Evolutionary conservation across 495 filamentous ascomycete genomes (phyloP).

Genomic region (Venustampulla echinocandica): DNA sequence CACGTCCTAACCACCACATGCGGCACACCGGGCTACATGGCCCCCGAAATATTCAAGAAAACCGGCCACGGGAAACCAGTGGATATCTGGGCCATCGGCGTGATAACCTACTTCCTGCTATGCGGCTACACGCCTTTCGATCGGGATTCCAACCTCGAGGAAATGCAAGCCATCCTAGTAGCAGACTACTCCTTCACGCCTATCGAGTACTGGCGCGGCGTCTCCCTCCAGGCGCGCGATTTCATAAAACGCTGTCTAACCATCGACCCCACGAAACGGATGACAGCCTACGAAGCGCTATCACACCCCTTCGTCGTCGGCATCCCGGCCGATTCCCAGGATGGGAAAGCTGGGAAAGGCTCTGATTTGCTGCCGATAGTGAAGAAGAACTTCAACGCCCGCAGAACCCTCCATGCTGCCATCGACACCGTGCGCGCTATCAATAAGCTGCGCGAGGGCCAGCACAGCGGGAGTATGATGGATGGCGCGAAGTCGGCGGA

Average conservation of each 20-base stretch:
- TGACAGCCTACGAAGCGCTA: slow-evolving; percentile 93
- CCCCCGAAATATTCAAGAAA: slow-evolving; percentile 85
- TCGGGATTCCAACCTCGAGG: slow-evolving; percentile 92
- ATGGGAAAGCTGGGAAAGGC: slow-evolving; percentile 38
- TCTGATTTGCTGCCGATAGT: slow-evolving; percentile 82
- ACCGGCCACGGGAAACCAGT: slow-evolving; percentile 84
- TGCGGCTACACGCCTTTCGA: slow-evolving; percentile 99
- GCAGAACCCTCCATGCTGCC: slow-evolving; percentile 86
- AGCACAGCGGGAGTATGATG: slow-evolving; percentile 39
- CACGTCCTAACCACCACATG: slow-evolving; percentile 96
- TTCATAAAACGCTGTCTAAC: slow-evolving; percentile 89
- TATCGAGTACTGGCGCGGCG: slow-evolving; percentile 89
- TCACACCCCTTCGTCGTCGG: slow-evolving; percentile 79
- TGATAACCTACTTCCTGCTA: slow-evolving; percentile 92
- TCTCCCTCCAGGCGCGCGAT: slow-evolving; percentile 74
- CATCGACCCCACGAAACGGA: slow-evolving; percentile 72
- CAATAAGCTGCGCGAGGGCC: slow-evolving; percentile 86
- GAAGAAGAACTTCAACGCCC: slow-evolving; percentile 98
- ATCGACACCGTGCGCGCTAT: slow-evolving; percentile 98
- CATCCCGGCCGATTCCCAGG: slow-evolving; percentile 27
- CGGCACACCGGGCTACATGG: slow-evolving; percentile 96
- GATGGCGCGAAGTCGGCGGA: slow-evolving; percentile 18
- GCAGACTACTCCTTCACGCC: slow-evolving; percentile 97
- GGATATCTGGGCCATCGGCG: slow-evolving; percentile 93
- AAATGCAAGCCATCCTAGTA: slow-evolving; percentile 97